Conservation (phyloP, 352 stramenopile genomes). For the Blastocystis sp. region DNA sequence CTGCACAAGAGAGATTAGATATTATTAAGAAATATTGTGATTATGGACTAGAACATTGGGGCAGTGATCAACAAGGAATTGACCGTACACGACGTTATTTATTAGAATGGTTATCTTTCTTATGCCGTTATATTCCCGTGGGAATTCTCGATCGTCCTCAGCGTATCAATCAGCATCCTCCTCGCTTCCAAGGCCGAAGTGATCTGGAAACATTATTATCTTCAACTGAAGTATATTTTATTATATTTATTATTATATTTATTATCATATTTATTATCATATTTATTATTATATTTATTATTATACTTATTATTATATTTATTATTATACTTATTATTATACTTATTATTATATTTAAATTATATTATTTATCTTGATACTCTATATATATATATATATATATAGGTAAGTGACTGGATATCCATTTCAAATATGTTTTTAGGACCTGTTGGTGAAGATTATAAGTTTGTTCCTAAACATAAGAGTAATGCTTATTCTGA, state of each 20-base stretch:
- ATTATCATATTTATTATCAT: no score
- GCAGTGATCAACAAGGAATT: constrained; percentile 84
- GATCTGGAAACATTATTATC: constrained; percentile 92
- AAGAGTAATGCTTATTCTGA: constrained; percentile 74
- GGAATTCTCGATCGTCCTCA: constrained; percentile 83
- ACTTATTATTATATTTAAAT: no score
- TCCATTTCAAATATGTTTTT: constrained; percentile 96
- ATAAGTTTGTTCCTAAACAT: constrained; percentile 89
- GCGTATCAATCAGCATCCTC: constrained; percentile 82
- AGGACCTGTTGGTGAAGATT: constrained; percentile 67
- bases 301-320: no score
- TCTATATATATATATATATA: not conserved
- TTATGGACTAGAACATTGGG: constrained; percentile 95
- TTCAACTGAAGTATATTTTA: constrained; percentile 68
- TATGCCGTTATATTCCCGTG: constrained; percentile 87
- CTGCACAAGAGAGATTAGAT: constrained; percentile 71
- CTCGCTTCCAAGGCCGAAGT: constrained; percentile 63
- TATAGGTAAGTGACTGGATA: constrained; percentile 71
- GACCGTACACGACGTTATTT: constrained; percentile 87
- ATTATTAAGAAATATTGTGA: constrained; percentile 83
- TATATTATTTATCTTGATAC: no score
- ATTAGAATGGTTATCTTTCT: constrained; percentile 93
- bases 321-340: no score
- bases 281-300: no score
- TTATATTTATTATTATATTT: no score